Base-by-base conservation (phyloP, 495 filamentous ascomycete genomes). In the Penicillium angulare region DNA sequence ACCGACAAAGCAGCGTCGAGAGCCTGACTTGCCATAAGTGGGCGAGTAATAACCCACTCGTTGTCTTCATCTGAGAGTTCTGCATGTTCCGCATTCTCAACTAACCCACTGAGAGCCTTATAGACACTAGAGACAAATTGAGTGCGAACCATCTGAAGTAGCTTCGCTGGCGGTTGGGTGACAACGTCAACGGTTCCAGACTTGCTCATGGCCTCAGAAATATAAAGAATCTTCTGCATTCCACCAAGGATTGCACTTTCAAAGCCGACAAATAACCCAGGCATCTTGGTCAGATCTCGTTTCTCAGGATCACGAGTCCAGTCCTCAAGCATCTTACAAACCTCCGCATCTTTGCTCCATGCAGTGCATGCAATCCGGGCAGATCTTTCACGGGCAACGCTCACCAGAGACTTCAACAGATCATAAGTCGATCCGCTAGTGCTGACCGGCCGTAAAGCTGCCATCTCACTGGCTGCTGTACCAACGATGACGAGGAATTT, bases 181-280 rank as follows among this genome's bases (percentile, higher is more conserved):
- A 98, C 82, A 47, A 98, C 88, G 56, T 89, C 83, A 22, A 75
- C 78, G 2, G 84, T 74, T 7, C 79, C 83, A 3, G 82, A 71
- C 68, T 85, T 90, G 27, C 74, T 74, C 71, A 81, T 84, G 27
- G 88, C 87, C 45, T 96, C 92, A 6, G 86, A 87, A 31, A 98
- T 83, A 66, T 96, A 98, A 10, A 96, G 78, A 42, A 98, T 90
- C 71, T 87, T 93, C 65, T 97, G 95, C 85, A 96, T 87, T 15
- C 88, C 88, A 2, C 70, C 68, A 21, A 97, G 75, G 38, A 97
- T 71, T 5, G 83, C 78, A 35, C 79, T 85, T 59, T 97, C 89
- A 58, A 93, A 95, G 0, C 83, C 78, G 26, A 85, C 70, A 64
- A 97, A 95, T 48, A 86, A 78, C 3, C 80, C 73, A 0, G 95